Percentiles rank a stretch among this genome's conserved stretches.
Evolutionary conservation across 106 monocot genomes (phyloP).

Genomic region (Hemerocallis citrina): DNA sequence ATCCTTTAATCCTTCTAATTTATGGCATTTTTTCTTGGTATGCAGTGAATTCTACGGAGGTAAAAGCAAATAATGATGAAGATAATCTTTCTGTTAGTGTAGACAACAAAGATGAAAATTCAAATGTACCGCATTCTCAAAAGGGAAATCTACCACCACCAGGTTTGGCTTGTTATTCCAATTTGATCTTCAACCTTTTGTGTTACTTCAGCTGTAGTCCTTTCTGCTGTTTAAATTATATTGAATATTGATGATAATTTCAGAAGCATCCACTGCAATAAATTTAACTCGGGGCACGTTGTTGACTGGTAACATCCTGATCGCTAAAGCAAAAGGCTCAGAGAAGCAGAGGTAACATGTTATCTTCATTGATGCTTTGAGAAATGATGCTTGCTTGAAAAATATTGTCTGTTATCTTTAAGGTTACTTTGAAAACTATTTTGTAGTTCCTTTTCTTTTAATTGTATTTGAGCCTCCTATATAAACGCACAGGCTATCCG

Average conservation of each 20-base stretch:
- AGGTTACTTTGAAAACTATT: too few species aligned
- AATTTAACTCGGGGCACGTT: background rate
- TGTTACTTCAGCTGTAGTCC: background rate
- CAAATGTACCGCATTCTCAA: background rate
- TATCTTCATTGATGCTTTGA: background rate
- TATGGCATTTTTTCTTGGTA: background rate
- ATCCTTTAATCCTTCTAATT: background rate
- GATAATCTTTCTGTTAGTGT: background rate
- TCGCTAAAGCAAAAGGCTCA: conserved; percentile 35
- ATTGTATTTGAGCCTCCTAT: too few species aligned
- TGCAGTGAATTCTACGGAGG: conserved; percentile 15
- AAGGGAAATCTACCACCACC: background rate
- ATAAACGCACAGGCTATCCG: too few species aligned
- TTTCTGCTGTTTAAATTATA: background rate
- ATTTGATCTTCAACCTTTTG: background rate
- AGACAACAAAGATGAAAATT: conserved; percentile 2
- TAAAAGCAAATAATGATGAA: conserved; percentile 8
- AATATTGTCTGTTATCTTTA: too few species aligned
- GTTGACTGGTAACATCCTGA: background rate
- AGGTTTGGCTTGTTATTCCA: conserved; percentile 17
- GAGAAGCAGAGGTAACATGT: conserved; percentile 61
- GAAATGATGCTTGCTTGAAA: conserved; percentile 11
- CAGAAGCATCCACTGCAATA: conserved; percentile 11
- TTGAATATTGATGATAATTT: conserved; percentile 7
- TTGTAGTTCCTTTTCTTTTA: too few species aligned